Evolutionary conservation across 129 eudicot genomes (phyloP).

Genomic region (Escallonia rubra): DNA sequence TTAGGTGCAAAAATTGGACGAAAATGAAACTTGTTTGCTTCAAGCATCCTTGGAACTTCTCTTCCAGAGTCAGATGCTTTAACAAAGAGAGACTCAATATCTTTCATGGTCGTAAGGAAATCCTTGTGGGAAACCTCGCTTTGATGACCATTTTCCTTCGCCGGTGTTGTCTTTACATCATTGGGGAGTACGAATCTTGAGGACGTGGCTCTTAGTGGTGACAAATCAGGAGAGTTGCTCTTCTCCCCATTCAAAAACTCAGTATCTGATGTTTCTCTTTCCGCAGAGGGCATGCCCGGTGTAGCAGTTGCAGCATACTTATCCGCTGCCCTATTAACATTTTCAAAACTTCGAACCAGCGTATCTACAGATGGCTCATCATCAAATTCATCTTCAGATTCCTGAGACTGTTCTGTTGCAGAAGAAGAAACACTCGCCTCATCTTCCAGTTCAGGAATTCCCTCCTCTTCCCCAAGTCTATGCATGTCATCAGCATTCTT

Average conservation of each 20-base stretch:
- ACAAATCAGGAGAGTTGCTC: slow-evolving; percentile 50
- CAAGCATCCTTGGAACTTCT: slow-evolving; percentile 95
- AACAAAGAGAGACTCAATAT: slow-evolving; percentile 65
- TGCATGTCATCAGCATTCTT: slow-evolving; percentile 25
- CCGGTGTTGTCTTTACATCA: slow-evolving; percentile 39
- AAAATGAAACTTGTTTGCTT: slow-evolving; percentile 90
- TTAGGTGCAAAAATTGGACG: slow-evolving; percentile 76
- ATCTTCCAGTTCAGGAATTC: slow-evolving; percentile 30
- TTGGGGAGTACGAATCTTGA: slow-evolving; percentile 37
- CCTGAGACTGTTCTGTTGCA: slow-evolving; percentile 40
- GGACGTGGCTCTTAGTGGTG: slow-evolving; percentile 56
- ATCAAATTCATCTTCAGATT: slow-evolving; percentile 91
- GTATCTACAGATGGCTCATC: slow-evolving; percentile 71
- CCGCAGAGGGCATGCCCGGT: slow-evolving; percentile 31
- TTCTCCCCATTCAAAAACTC: slow-evolving; percentile 42
- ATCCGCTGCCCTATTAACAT: slow-evolving; percentile 53
- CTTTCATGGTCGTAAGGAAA: slow-evolving; percentile 73
- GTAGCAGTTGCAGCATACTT: slow-evolving; percentile 29
- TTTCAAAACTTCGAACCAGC: slow-evolving; percentile 76
- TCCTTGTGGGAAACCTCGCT: slow-evolving; percentile 63
- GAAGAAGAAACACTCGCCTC: slow-evolving; percentile 33
- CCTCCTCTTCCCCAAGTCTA: slow-evolving; percentile 25
- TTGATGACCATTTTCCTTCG: slow-evolving; percentile 40
- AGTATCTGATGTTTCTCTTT: slow-evolving; percentile 36
- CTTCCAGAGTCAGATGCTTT: slow-evolving; percentile 87